Evolutionary conservation across 2,329 filamentous ascomycete species (phyloP).

Genomic region (Aurifilum marmelostoma): DNA sequence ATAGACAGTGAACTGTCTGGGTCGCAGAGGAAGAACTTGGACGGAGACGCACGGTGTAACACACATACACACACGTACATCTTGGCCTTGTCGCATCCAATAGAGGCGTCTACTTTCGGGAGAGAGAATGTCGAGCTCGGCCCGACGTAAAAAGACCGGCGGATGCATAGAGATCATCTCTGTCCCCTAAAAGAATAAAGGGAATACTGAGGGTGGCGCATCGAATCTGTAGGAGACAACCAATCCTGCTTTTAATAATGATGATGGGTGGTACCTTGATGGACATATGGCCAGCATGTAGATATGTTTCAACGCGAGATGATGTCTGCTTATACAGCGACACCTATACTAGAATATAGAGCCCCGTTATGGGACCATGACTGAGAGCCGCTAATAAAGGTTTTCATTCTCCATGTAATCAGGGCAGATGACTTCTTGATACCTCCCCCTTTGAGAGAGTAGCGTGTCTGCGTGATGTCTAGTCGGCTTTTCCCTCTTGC

Average conservation of each 20-base stretch:
- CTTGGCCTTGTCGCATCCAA: slow-evolving; percentile 43
- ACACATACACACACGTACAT: slow-evolving; percentile 54
- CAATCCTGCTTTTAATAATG: slow-evolving; percentile 25
- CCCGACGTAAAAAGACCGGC: slow-evolving; percentile 39
- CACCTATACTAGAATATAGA: slow-evolving; percentile 28
- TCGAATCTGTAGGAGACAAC: slow-evolving; percentile 18
- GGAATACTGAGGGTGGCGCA: slow-evolving; percentile 19
- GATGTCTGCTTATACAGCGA: slow-evolving; percentile 38
- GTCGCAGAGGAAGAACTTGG: slow-evolving; percentile 45
- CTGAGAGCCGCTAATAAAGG: neutral
- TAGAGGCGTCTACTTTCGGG: slow-evolving; percentile 36
- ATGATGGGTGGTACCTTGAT: slow-evolving; percentile 23
- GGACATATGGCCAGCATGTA: slow-evolving; percentile 28
- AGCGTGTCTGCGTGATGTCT: neutral
- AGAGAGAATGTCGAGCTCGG: slow-evolving; percentile 35
- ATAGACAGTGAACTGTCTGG: slow-evolving; percentile 44
- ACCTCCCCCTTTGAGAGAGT: neutral
- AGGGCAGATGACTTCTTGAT: neutral
- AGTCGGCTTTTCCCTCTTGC: neutral
- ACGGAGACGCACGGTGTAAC: slow-evolving; percentile 47
- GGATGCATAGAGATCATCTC: slow-evolving; percentile 19
- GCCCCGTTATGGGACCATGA: slow-evolving; percentile 19
- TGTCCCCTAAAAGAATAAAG: neutral
- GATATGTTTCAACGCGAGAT: slow-evolving; percentile 35
- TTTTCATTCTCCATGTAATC: neutral